Evolutionary conservation across 192 early-diverging fungal species (phyloP), one percentile per base, ranked within the genome.

Genomic region (Mortierella antarctica): DNA sequence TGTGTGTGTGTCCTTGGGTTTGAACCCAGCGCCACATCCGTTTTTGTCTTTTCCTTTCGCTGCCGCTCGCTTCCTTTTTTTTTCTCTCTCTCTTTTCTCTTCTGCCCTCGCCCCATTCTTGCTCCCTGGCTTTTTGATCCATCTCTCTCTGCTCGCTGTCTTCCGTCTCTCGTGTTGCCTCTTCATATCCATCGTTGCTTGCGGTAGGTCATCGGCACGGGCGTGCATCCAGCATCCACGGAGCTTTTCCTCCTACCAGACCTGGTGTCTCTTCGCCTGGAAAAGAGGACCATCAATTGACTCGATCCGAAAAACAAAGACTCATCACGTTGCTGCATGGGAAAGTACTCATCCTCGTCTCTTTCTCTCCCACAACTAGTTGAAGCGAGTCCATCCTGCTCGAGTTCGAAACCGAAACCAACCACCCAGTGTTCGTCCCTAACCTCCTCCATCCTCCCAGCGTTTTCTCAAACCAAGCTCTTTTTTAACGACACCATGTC

Each of bases 401-500:
- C n/a, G n/a, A n/a, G n/a, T n/a, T n/a, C 31, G 13, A 40, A 57
- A 7, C 4, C 20, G 31, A 41, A 59, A 42, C 20, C 23, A 23
- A 59, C 40, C 10, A 31, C 42, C 57, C 39, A 41, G 57, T 42
- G 42, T 39, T 15, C 21, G 7, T 62, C 17, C 60, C 18, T 48
- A 31, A 51, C 65, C 41, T 15, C 20, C n/a, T 18, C 52, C 41
- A 39, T 8, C 14, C 12, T 51, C 39, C 8, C 23, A 6, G 40
- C 51, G 54, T 48, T 42, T 58, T 31, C 3, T 31, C 31, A 31
- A 31, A 31, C 31, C 31, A 60, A 60, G 6, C 7, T 4, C 7
- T 41, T 21, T 20, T 41, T 21, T 18, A 11, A 46, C 31, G 5
- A 14, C 47, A 57, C 13, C 7, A 71, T 71, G 76, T 79, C 76